These are phyloP conservation scores for Colletotrichum tamarilloi DNA, from an alignment of 2,329 filamentous ascomycete genomes.

Conservation along the genomic window DNA sequence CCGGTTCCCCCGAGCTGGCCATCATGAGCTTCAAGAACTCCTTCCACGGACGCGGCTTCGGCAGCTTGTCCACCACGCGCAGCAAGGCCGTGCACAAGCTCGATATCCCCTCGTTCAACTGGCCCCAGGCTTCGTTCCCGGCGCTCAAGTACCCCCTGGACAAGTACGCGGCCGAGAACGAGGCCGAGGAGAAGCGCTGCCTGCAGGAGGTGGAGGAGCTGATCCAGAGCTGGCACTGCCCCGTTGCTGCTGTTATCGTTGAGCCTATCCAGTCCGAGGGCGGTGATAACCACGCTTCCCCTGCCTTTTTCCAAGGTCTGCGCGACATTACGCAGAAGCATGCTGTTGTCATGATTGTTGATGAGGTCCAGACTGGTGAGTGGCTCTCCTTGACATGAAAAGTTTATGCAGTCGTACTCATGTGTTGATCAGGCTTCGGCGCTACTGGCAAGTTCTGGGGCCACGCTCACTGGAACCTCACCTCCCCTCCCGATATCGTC, in stretches of 20 bases:
- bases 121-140: slow-evolving; percentile 88
- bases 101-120: slow-evolving; percentile 89
- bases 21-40: slow-evolving; percentile 83
- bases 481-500: slow-evolving; percentile 82
- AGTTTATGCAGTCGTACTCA: not conserved
- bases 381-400: not conserved
- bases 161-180: slow-evolving; percentile 75
- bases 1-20: slow-evolving; percentile 79
- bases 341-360: slow-evolving; percentile 80
- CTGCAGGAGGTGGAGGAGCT: slow-evolving; percentile 79
- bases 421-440: slow-evolving; percentile 67
- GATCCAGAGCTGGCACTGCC: slow-evolving; percentile 74
- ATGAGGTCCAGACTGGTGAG: slow-evolving; percentile 78
- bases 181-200: slow-evolving; percentile 76
- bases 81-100: slow-evolving; percentile 88
- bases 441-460: slow-evolving; percentile 92
- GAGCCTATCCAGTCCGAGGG: slow-evolving; percentile 88
- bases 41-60: slow-evolving; percentile 87
- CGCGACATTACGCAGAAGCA: slow-evolving; percentile 77
- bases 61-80: slow-evolving; percentile 80
- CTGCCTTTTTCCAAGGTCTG: slow-evolving; percentile 81
- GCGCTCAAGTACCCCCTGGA: slow-evolving; percentile 80
- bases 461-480: slow-evolving; percentile 84
- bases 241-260: slow-evolving; percentile 78
- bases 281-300: slow-evolving; percentile 85